Evolutionary conservation across 2,329 filamentous ascomycete genomes (phyloP).

Genomic region (Acrocalymma vagum): DNA sequence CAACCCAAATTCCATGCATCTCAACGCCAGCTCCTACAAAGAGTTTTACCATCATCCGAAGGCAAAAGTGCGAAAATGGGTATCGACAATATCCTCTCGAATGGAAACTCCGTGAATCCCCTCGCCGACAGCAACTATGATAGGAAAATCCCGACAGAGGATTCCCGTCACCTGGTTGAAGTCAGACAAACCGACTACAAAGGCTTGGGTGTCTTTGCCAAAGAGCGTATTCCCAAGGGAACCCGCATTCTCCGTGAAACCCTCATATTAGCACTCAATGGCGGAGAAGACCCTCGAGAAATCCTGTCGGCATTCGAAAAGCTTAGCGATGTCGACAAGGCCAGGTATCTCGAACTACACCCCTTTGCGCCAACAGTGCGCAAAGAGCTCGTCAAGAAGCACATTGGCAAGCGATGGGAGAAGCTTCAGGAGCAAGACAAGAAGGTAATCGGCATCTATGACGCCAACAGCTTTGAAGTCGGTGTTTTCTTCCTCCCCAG

Average conservation of each 20-base stretch:
- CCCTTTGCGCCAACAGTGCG: not conserved
- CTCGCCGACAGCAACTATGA: too few relatives aligned
- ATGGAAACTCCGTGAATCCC: too few relatives aligned
- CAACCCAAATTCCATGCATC: too few relatives aligned
- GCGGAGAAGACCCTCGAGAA: conserved; percentile 2
- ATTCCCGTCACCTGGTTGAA: conserved; percentile 18
- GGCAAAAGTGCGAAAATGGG: too few relatives aligned
- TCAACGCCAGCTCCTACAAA: too few relatives aligned
- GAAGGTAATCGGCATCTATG: conserved; percentile 8
- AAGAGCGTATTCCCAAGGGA: too few relatives aligned
- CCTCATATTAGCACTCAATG: conserved; percentile 29
- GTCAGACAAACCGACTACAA: conserved; percentile 30
- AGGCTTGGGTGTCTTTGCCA: conserved; percentile 47
- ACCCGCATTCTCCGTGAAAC: conserved; percentile 38
- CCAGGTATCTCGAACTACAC: conserved; percentile 10
- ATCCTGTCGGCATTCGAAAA: conserved; percentile 9
- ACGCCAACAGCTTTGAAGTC: conserved; percentile 9
- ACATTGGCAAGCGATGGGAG: conserved; percentile 9
- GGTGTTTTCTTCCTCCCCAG: conserved; percentile 27
- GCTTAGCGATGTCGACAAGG: conserved; percentile 7
- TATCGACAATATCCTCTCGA: too few relatives aligned
- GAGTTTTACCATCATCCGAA: too few relatives aligned
- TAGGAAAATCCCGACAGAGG: too few relatives aligned
- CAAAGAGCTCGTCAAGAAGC: conserved; percentile 2
- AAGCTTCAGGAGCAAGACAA: conserved; percentile 3